phyloP scores from a whole-genome alignment of 345 rosid species.

The Corymbia maculata region DNA sequence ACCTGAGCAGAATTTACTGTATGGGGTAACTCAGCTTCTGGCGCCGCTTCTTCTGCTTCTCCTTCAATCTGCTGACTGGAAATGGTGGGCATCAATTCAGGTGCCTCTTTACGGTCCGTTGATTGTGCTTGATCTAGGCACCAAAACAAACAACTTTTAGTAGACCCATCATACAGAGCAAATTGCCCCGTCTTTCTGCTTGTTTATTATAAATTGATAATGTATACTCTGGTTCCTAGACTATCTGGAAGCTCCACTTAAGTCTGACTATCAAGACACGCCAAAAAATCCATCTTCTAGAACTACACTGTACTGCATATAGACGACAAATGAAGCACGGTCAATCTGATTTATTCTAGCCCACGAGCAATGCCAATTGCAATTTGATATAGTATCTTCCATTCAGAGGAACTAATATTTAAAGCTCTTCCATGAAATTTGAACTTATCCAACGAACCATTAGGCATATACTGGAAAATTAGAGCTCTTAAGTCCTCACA shows the following conservation, averaged over 20 bases:
- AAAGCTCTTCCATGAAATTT: no score
- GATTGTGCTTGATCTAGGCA: not conserved
- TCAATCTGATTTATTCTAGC: not conserved
- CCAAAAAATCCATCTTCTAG: not conserved
- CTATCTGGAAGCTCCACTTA: no score
- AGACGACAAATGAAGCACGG: no score
- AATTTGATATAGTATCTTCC: no score
- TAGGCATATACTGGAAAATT: no score
- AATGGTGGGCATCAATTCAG: not conserved
- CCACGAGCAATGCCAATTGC: no score
- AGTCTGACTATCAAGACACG: no score
- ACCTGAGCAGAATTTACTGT: not conserved
- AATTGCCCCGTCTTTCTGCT: not conserved
- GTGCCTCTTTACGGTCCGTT: not conserved
- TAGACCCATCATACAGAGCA: not conserved
- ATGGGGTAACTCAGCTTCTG: not conserved
- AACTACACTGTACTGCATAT: not conserved
- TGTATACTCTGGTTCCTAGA: no score
- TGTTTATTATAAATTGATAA: not conserved
- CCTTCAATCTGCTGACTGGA: not conserved
- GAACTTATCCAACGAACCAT: no score
- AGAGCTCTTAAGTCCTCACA: not conserved
- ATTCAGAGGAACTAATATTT: no score
- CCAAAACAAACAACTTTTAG: not conserved
- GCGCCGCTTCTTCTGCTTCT: not conserved